These are phyloP conservation scores for Aristolochia californica DNA, from an alignment of 164 flowering plant genomes.

Conservation along the genomic window DNA sequence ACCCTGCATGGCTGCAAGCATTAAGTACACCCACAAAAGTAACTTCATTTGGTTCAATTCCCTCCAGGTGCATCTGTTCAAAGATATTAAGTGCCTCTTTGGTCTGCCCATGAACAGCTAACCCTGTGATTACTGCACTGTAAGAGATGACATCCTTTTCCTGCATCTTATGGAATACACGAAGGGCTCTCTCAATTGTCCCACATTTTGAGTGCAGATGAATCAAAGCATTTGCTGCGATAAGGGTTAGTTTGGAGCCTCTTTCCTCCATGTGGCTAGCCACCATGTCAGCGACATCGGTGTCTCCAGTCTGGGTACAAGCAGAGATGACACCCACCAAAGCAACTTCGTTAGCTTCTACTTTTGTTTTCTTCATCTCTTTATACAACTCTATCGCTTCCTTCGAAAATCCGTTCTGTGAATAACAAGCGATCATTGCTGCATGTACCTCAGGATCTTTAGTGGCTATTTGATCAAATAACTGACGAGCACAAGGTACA, in stretches of 20 bases:
- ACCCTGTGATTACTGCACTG: slow-evolving; percentile 29
- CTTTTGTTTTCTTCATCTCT: slow-evolving; percentile 21
- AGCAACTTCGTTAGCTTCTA: slow-evolving; percentile 29
- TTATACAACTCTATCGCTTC: slow-evolving; percentile 33
- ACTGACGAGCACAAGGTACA: slow-evolving; percentile 15
- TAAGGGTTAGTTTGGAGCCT: slow-evolving; percentile 13
- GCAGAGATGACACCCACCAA: slow-evolving; percentile 44
- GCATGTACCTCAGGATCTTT: slow-evolving; percentile 26
- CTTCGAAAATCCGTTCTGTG: slow-evolving; percentile 32
- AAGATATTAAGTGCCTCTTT: slow-evolving; percentile 30
- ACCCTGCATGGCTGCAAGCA: slow-evolving; percentile 40
- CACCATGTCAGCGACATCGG: slow-evolving; percentile 13
- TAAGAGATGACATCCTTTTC: slow-evolving; percentile 27
- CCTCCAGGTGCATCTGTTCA: slow-evolving; percentile 26
- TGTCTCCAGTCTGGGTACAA: slow-evolving; percentile 33
- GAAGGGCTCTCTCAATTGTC: slow-evolving; percentile 18
- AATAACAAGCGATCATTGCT: slow-evolving; percentile 34
- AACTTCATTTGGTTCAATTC: slow-evolving; percentile 26
- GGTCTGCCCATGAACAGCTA: slow-evolving; percentile 34
- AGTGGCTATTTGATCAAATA: slow-evolving; percentile 20
- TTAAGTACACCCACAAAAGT: slow-evolving; percentile 31
- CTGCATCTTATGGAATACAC: slow-evolving; percentile 25
- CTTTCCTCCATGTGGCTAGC: slow-evolving; percentile 19
- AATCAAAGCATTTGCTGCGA: slow-evolving; percentile 33
- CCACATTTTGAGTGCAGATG: slow-evolving; percentile 45